These are phyloP conservation scores for Fusarium sacchari DNA, from an alignment of 2,329 filamentous ascomycete genomes.

Conservation along the genomic window DNA sequence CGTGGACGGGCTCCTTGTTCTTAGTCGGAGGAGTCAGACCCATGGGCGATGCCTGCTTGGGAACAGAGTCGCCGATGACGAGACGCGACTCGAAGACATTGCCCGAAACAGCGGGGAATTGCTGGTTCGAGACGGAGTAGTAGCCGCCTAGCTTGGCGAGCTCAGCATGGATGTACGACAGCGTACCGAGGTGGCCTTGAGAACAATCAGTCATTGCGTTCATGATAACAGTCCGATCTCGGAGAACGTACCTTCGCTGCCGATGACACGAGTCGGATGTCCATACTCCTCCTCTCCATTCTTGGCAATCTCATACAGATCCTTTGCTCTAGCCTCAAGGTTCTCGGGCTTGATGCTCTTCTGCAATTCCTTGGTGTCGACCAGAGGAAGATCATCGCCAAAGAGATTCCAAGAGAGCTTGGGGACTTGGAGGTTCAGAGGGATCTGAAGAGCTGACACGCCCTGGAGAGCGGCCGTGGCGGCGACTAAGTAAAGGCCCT, in stretches of 20 bases:
- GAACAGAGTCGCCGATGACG: slow-evolving; percentile 63
- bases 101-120: slow-evolving; percentile 70
- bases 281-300: slow-evolving; percentile 68
- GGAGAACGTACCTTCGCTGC: slow-evolving; percentile 64
- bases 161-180: slow-evolving; percentile 69
- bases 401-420: slow-evolving; percentile 34
- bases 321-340: slow-evolving; percentile 67
- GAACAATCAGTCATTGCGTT: slow-evolving; percentile 11
- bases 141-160: slow-evolving; percentile 67
- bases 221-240: background rate
- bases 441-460: slow-evolving; percentile 43
- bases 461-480: slow-evolving; percentile 43
- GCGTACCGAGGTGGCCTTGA: slow-evolving; percentile 69
- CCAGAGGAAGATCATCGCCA: slow-evolving; percentile 50
- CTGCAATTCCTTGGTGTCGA: slow-evolving; percentile 67
- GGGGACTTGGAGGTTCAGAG: slow-evolving; percentile 26
- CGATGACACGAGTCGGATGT: slow-evolving; percentile 77
- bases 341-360: slow-evolving; percentile 63
- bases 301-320: slow-evolving; percentile 71
- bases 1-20: slow-evolving; percentile 67
- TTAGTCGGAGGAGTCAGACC: slow-evolving; percentile 73
- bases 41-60: slow-evolving; percentile 65
- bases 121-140: slow-evolving; percentile 71
- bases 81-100: slow-evolving; percentile 68
- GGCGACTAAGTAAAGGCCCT: slow-evolving; percentile 40